Percentiles rank a stretch among this genome's conserved stretches.
These are phyloP conservation scores for Paraconiothyrium brasiliense DNA, from an alignment of 2,329 filamentous ascomycete species.

Conservation along the genomic window DNA sequence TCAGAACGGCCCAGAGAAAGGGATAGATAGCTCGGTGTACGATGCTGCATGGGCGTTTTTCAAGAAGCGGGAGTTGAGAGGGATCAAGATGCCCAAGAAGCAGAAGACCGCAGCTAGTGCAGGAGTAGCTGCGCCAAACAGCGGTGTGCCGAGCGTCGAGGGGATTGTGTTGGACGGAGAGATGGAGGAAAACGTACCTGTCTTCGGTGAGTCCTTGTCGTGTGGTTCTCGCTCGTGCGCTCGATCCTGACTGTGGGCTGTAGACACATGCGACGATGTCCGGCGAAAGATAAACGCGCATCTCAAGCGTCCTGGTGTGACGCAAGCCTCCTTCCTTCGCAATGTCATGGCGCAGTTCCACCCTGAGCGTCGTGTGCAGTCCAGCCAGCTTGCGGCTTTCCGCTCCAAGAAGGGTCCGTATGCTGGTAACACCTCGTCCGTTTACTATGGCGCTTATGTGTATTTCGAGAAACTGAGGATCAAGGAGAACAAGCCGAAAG, in stretches of 20 bases:
- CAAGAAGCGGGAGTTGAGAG: constrained; percentile 51
- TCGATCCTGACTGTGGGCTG: neutral
- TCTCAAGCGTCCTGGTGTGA: constrained; percentile 57
- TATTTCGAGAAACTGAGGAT: constrained; percentile 69
- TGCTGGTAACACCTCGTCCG: constrained; percentile 58
- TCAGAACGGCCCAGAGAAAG: constrained; percentile 50
- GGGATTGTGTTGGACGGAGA: constrained; percentile 60
- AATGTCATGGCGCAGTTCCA: constrained; percentile 56
- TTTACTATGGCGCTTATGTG: constrained; percentile 66
- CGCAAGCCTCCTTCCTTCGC: constrained; percentile 61
- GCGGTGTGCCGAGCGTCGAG: constrained; percentile 39
- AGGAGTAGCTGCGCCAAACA: constrained; percentile 24
- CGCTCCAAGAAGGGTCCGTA: constrained; percentile 59
- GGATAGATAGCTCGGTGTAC: constrained; percentile 11
- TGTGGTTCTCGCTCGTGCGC: neutral
- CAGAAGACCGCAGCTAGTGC: constrained; percentile 38
- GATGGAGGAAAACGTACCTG: constrained; percentile 54
- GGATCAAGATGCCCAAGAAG: constrained; percentile 33
- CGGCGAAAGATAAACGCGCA: constrained; percentile 65
- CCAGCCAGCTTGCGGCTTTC: constrained; percentile 60
- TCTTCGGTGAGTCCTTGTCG: constrained; percentile 53
- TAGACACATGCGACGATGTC: constrained; percentile 65
- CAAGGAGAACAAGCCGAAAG: constrained; percentile 62
- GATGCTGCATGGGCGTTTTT: constrained; percentile 53
- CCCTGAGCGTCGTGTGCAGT: constrained; percentile 50